Evolutionary conservation across 164 flowering plant species (phyloP), one percentile per base, ranked within the genome.

Genomic region (Platanus orientalis): DNA sequence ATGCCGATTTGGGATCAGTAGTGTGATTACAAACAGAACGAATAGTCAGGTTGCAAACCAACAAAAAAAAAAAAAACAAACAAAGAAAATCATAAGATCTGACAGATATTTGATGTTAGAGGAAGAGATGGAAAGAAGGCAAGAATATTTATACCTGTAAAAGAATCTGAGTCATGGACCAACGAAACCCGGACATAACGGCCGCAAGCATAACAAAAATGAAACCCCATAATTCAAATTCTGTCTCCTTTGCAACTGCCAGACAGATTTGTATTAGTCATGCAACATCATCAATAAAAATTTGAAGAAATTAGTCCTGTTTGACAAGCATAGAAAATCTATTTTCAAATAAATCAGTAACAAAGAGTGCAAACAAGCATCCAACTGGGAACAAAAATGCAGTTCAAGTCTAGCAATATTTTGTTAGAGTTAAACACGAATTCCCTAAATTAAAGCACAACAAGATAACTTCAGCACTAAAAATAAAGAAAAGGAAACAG

Each of bases 141-240:
- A 64, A 40, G 32, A 44, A 36, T 14, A 36, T 36, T 36, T 61
- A 57, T 69, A 92, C 99, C 94, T 95, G 99, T 75, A 95, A 80
- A 75, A 95, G 99, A 75, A 95, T 88, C 76, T 95, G 99, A 69
- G 96, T 91, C 97, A 92, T 95, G 69, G 80, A 84, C 99, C 99
- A 95, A 42, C 99, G 92, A 69, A 95, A 95, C 14, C 99, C 99
- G 70, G 99, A 89, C 99, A 95, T 92, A 52, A 95, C 92, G 73
- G 99, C 90, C 70, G 99, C 97, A 69, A 95, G 87, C 92, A 90
- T 95, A 29, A 95, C 97, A 78, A 95, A 86, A 56, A 89, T 59
- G 71, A 95, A 95, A 40, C 99, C 99, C 97, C 92, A 92, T 67
- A 95, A 76, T 54, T 92, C 87, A 82, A 95, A 95, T 66, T 90